Conservation (phyloP, 441 rosid genomes). For the Erodium texanum region DNA sequence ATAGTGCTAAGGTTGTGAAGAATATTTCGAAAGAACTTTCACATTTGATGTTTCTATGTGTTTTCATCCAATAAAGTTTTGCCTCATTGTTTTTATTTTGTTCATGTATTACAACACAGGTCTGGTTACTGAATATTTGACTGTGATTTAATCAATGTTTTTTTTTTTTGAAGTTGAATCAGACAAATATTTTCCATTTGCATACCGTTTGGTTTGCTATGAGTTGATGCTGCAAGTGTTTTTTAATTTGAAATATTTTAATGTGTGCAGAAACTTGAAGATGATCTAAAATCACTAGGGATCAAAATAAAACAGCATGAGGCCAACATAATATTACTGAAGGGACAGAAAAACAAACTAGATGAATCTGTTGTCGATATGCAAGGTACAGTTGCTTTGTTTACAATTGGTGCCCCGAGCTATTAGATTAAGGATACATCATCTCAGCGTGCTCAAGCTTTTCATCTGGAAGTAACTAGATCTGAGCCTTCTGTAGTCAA, state of each 20-base stretch:
- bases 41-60: not conserved
- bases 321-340: slow-evolving; percentile 39
- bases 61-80: not conserved
- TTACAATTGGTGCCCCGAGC: not conserved
- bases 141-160: not conserved
- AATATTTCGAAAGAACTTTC: not conserved
- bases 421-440: not conserved
- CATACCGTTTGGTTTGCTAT: not conserved
- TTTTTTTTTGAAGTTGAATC: no score
- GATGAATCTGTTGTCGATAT: slow-evolving; percentile 49
- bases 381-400: slow-evolving; percentile 41
- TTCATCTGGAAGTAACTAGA: no score
- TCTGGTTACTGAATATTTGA: not conserved
- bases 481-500: not conserved
- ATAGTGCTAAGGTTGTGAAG: slow-evolving; percentile 35
- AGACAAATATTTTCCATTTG: no score
- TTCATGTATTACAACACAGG: no score
- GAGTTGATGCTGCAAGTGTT: not conserved
- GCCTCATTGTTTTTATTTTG: not conserved
- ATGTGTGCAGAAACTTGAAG: slow-evolving; percentile 47
- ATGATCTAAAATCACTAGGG: slow-evolving; percentile 52
- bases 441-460: no score
- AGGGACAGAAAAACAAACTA: slow-evolving; percentile 38
- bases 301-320: slow-evolving; percentile 60
- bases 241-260: slow-evolving; percentile 7